Conservation (phyloP, 2,329 filamentous ascomycete species). For the Fusarium staphyleae region DNA sequence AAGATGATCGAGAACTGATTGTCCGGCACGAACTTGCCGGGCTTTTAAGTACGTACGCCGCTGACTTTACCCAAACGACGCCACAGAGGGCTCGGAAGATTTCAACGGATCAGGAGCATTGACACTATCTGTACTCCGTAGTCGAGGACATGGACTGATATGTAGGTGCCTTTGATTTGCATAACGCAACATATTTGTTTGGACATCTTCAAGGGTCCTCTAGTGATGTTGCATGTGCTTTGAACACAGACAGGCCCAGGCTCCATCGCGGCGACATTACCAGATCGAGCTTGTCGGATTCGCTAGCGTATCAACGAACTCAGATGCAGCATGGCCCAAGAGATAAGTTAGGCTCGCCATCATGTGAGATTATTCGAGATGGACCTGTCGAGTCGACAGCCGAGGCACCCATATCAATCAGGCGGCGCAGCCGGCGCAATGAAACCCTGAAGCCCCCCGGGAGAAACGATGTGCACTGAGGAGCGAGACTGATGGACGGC, state of each 20-base stretch:
- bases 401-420: conserved; percentile 29
- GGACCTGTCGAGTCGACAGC: conserved; percentile 12
- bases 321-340: background rate
- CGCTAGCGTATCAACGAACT: conserved; percentile 1
- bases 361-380: conserved; percentile 22
- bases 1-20: no score
- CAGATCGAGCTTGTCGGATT: conserved; percentile 4
- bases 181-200: no score
- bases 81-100: no score
- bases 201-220: no score
- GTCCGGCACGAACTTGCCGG: no score
- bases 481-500: no score
- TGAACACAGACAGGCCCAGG: background rate
- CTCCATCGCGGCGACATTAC: conserved; percentile 2
- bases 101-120: no score
- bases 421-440: conserved; percentile 23
- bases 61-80: no score
- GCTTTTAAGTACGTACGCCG: no score
- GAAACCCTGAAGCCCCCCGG: conserved; percentile 21
- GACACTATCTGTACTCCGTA: no score
- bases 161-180: no score
- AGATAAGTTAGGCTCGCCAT: conserved; percentile 13
- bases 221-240: background rate
- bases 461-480: background rate
- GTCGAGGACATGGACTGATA: no score